Conservation (phyloP, 148 eudicot genomes). For the Persicaria tinctoria region DNA sequence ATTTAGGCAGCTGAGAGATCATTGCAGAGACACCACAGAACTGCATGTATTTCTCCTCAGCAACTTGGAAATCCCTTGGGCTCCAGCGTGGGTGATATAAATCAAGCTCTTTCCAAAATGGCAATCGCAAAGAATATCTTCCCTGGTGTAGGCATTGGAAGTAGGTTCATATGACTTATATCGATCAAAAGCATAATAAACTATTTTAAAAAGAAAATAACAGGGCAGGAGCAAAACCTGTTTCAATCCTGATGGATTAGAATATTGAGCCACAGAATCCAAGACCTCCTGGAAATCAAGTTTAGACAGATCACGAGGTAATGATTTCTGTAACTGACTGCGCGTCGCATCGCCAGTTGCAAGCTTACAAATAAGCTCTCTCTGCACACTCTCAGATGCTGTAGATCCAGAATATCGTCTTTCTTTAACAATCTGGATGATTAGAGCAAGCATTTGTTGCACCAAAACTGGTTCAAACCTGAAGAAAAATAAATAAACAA, state of each 20-base stretch:
- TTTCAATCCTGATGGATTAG: constrained; percentile 84
- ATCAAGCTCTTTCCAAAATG: constrained; percentile 86
- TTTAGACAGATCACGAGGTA: constrained; percentile 75
- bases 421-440: constrained; percentile 85
- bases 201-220: neutral
- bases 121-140: constrained; percentile 66
- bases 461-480: constrained; percentile 85
- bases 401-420: constrained; percentile 83
- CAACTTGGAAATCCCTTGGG: constrained; percentile 78
- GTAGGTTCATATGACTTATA: constrained; percentile 3
- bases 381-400: constrained; percentile 59
- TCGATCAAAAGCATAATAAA: neutral
- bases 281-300: constrained; percentile 61
- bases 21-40: constrained; percentile 77
- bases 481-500: constrained; percentile 18
- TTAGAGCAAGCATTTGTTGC: constrained; percentile 77
- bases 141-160: constrained; percentile 44
- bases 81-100: constrained; percentile 93
- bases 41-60: constrained; percentile 84
- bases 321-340: constrained; percentile 86
- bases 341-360: constrained; percentile 85
- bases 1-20: constrained; percentile 74
- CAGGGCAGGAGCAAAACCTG: constrained; percentile 47
- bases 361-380: constrained; percentile 82
- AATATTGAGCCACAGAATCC: constrained; percentile 69